These are phyloP conservation scores for Ilex paraguariensis DNA, from an alignment of 305 asterid species.

Conservation along the genomic window DNA sequence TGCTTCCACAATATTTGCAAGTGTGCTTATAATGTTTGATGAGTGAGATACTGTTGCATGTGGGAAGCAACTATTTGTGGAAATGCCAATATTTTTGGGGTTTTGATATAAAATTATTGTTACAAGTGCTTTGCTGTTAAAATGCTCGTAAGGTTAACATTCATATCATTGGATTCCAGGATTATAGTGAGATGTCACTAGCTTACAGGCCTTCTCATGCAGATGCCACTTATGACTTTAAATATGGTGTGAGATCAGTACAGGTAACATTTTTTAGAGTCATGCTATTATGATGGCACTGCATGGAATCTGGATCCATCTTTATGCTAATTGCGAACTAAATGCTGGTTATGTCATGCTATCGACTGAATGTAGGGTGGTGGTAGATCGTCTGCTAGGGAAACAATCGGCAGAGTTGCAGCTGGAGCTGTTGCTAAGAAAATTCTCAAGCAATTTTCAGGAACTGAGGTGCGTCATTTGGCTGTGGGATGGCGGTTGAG, in stretches of 20 bases:
- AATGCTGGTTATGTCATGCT: conserved; percentile 9
- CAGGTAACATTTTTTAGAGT: conserved; percentile 45
- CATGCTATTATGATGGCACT: neutral
- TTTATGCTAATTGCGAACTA: neutral
- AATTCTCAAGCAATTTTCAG: conserved; percentile 64
- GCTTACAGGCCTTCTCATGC: conserved; percentile 98
- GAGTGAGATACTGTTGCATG: no score
- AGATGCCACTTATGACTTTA: conserved; percentile 76
- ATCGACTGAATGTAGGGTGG: conserved; percentile 62
- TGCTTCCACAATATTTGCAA: no score
- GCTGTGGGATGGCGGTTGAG: conserved; percentile 2
- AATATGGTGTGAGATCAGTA: conserved; percentile 73
- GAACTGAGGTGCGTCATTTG: conserved; percentile 61
- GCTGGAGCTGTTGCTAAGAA: conserved; percentile 99
- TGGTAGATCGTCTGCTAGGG: conserved; percentile 99
- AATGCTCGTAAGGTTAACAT: neutral
- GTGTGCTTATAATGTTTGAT: no score
- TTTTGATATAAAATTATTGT: no score
- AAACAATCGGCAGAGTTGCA: conserved; percentile 97
- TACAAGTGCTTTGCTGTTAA: no score
- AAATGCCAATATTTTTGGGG: no score
- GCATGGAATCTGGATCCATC: no score
- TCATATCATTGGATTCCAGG: conserved; percentile 40
- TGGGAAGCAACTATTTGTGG: no score
- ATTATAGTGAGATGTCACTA: conserved; percentile 85